Conservation (phyloP, 164 flowering plant genomes). For the Sextonia rubra region DNA sequence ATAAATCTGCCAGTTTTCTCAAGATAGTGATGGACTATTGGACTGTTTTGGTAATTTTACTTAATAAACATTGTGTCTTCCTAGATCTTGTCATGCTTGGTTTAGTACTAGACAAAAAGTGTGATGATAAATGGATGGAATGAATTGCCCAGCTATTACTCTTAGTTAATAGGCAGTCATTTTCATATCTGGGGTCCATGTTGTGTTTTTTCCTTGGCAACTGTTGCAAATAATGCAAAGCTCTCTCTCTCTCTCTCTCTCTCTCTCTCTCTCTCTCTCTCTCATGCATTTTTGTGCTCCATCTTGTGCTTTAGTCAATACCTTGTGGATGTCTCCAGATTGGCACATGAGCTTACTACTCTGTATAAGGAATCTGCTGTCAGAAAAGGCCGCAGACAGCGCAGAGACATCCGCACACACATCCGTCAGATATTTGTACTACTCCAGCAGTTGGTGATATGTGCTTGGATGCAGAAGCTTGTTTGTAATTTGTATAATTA, state of each 20-base stretch:
- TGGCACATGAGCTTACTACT: slow-evolving; percentile 69
- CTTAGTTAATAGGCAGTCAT: too few relatives aligned
- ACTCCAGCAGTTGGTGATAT: slow-evolving; percentile 59
- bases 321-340: slow-evolving; percentile 32
- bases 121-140: too few relatives aligned
- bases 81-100: neutral
- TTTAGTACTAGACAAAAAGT: neutral
- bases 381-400: slow-evolving; percentile 46
- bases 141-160: too few relatives aligned
- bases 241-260: too few relatives aligned
- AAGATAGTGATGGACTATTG: neutral
- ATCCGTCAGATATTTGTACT: slow-evolving; percentile 44
- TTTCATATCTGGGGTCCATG: too few relatives aligned
- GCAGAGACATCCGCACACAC: slow-evolving; percentile 55
- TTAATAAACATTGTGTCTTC: neutral
- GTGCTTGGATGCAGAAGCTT: neutral
- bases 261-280: too few relatives aligned
- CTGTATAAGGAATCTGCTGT: slow-evolving; percentile 72
- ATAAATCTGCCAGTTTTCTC: neutral
- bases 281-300: neutral
- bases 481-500: neutral
- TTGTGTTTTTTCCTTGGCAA: too few relatives aligned
- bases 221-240: too few relatives aligned
- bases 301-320: neutral
- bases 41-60: too few relatives aligned